These are phyloP conservation scores for Cladophialophora exuberans DNA, from an alignment of 2,329 filamentous ascomycete genomes.

Conservation along the genomic window DNA sequence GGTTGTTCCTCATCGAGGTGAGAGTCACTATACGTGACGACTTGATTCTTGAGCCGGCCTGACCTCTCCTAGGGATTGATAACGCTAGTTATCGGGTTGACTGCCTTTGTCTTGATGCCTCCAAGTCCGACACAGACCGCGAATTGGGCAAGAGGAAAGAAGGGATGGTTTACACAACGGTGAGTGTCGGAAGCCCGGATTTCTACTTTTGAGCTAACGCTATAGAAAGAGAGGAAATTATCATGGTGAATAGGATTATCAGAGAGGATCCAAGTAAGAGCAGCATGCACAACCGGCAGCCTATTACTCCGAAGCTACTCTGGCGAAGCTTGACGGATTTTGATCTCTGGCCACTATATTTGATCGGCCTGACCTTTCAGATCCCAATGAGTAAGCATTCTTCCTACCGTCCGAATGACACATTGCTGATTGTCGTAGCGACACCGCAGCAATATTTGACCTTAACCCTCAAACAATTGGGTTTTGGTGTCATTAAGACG, in stretches of 20 bases:
- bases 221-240: conserved; percentile 57
- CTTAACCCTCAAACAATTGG: conserved; percentile 48
- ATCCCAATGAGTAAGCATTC: conserved; percentile 24
- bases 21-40: conserved; percentile 36
- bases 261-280: conserved; percentile 47
- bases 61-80: conserved; percentile 40
- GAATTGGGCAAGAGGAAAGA: conserved; percentile 58
- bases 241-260: conserved; percentile 63
- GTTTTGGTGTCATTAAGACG: conserved; percentile 37
- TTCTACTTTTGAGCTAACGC: neutral
- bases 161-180: conserved; percentile 65
- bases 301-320: conserved; percentile 36
- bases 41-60: conserved; percentile 33
- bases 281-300: conserved; percentile 43
- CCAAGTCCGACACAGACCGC: conserved; percentile 49
- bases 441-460: conserved; percentile 53
- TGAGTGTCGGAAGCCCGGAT: neutral
- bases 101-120: conserved; percentile 49
- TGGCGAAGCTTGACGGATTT: conserved; percentile 42
- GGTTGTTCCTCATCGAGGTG: conserved; percentile 45
- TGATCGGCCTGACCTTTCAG: conserved; percentile 37
- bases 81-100: conserved; percentile 47
- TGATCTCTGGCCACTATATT: conserved; percentile 45
- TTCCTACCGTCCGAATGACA: neutral
- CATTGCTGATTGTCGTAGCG: conserved; percentile 39